Conservation (phyloP, 2,329 filamentous ascomycete species). For the Lanzia echinophila region DNA sequence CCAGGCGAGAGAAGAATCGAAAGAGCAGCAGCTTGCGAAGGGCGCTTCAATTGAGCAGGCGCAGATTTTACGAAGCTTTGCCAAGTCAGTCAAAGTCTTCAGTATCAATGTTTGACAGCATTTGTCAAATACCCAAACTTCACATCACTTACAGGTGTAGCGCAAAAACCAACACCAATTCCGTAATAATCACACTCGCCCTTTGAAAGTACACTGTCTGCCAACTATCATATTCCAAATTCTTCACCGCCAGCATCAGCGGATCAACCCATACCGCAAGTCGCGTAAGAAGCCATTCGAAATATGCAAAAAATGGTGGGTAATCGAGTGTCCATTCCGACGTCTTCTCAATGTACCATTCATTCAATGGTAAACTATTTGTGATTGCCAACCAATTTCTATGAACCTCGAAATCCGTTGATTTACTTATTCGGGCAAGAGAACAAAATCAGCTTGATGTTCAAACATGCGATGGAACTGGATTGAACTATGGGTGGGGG, state of each 20-base stretch:
- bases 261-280: constrained; percentile 70
- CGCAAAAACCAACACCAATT: constrained; percentile 77
- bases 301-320: constrained; percentile 94
- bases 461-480: background rate
- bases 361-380: constrained; percentile 73
- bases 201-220: constrained; percentile 92
- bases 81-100: constrained; percentile 18
- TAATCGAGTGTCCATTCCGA: constrained; percentile 99
- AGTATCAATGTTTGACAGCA: no score
- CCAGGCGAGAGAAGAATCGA: constrained; percentile 89
- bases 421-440: constrained; percentile 59
- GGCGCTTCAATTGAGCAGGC: constrained; percentile 56
- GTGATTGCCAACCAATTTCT: constrained; percentile 98
- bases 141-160: constrained; percentile 57
- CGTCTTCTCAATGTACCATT: constrained; percentile 97
- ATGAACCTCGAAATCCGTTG: constrained; percentile 98
- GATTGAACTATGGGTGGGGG: background rate
- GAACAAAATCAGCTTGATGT: constrained; percentile 14
- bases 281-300: constrained; percentile 89
- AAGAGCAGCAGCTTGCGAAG: constrained; percentile 78
- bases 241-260: constrained; percentile 73
- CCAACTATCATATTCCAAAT: constrained; percentile 84
- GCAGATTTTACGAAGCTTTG: constrained; percentile 68
- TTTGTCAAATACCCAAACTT: background rate
- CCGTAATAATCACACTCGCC: constrained; percentile 76